These are phyloP conservation scores for Populus alba DNA, from an alignment of 345 rosid species.

Conservation along the genomic window DNA sequence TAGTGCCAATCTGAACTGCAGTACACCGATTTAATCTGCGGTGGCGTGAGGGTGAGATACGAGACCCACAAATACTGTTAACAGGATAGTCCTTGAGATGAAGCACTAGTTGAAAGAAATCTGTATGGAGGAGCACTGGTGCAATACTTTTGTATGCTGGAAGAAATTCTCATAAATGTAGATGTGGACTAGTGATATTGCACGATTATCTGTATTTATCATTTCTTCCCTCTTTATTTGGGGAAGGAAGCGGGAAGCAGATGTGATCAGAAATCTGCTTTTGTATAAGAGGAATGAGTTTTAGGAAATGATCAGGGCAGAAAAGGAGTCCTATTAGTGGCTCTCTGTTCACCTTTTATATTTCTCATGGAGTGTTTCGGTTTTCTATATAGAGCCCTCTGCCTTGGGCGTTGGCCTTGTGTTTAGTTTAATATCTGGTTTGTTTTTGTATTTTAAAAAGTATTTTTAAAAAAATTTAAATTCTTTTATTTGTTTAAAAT, in stretches of 20 bases:
- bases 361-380: neutral
- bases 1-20: conserved; percentile 17
- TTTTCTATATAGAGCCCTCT: no score
- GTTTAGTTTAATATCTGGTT: no score
- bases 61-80: neutral
- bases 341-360: neutral
- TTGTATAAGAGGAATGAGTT: neutral
- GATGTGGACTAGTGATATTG: neutral
- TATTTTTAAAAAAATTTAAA: no score
- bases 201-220: neutral
- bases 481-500: no score
- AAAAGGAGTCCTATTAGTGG: neutral
- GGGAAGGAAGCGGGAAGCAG: neutral
- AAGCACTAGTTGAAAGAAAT: neutral
- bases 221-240: neutral
- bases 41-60: neutral
- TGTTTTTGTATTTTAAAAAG: no score
- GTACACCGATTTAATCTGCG: conserved; percentile 18
- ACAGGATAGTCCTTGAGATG: neutral
- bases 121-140: neutral
- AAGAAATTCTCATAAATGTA: neutral
- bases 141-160: neutral
- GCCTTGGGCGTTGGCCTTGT: no score
- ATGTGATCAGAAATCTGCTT: neutral
- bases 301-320: neutral